These are phyloP conservation scores for Plasmodium ovale DNA, from an alignment of 169 alveolate species.

Conservation along the genomic window DNA sequence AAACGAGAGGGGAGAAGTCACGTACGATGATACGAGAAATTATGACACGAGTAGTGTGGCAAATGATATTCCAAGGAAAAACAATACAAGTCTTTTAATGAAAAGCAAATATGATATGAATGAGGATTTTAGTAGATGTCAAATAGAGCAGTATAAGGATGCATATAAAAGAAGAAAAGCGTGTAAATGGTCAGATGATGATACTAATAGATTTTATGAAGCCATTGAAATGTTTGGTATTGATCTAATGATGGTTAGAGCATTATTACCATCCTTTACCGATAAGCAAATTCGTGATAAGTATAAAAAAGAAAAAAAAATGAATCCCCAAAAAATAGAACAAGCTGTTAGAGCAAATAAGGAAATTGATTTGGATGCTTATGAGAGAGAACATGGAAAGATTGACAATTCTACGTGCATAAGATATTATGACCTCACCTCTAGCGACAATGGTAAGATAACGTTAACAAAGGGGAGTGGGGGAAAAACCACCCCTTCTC, in stretches of 20 bases:
- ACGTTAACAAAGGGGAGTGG: neutral
- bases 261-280: slow-evolving; percentile 82
- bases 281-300: slow-evolving; percentile 85
- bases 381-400: slow-evolving; percentile 83
- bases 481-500: neutral
- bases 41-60: slow-evolving; percentile 14
- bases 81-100: slow-evolving; percentile 33
- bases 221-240: slow-evolving; percentile 85
- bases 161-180: slow-evolving; percentile 81
- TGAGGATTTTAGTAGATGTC: slow-evolving; percentile 35
- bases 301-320: slow-evolving; percentile 83
- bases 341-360: slow-evolving; percentile 78
- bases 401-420: slow-evolving; percentile 80
- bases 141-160: slow-evolving; percentile 76
- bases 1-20: slow-evolving; percentile 48
- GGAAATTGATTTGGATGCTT: slow-evolving; percentile 79
- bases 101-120: slow-evolving; percentile 15
- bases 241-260: slow-evolving; percentile 84
- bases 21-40: slow-evolving; percentile 54
- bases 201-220: slow-evolving; percentile 82
- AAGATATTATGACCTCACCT: slow-evolving; percentile 78
- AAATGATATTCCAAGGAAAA: slow-evolving; percentile 23
- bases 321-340: slow-evolving; percentile 79
- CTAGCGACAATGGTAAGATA: slow-evolving; percentile 63
- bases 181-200: slow-evolving; percentile 83